Percentiles rank a stretch among this genome's conserved stretches.
These are phyloP conservation scores for Boletellus sp. DNA, from an alignment of 768 basidiomycete genomes.

Conservation along the genomic window DNA sequence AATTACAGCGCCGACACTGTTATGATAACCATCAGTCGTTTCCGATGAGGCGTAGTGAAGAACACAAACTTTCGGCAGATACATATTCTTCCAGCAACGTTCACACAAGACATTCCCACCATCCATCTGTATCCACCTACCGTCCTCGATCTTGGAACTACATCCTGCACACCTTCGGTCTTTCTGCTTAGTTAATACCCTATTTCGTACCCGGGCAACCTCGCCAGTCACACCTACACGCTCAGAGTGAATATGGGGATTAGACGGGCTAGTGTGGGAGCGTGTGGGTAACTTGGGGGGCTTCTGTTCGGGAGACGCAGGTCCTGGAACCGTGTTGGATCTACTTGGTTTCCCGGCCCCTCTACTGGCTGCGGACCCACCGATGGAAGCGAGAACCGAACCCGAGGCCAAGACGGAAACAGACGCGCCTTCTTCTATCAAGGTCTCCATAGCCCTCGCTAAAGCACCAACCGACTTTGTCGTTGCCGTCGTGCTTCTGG, in stretches of 20 bases:
- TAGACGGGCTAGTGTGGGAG: constrained; percentile 47
- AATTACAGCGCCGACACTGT: constrained; percentile 83
- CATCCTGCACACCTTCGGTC: constrained; percentile 64
- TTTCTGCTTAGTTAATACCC: constrained; percentile 33
- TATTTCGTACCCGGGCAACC: constrained; percentile 29
- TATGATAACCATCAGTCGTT: not conserved
- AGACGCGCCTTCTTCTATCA: constrained; percentile 43
- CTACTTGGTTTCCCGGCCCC: constrained; percentile 33
- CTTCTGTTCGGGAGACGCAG: constrained; percentile 42
- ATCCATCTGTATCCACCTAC: constrained; percentile 78
- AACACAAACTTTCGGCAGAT: constrained; percentile 75
- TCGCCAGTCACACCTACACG: constrained; percentile 25
- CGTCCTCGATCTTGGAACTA: constrained; percentile 65
- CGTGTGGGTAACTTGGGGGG: constrained; percentile 54
- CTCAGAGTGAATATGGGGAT: constrained; percentile 33
- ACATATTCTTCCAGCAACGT: constrained; percentile 93
- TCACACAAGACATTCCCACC: constrained; percentile 81
- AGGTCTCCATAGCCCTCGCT: constrained; percentile 49
- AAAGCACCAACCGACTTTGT: constrained; percentile 38
- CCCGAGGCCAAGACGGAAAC: constrained; percentile 34
- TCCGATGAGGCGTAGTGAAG: not conserved
- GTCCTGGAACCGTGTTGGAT: constrained; percentile 52
- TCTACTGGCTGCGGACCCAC: constrained; percentile 17
- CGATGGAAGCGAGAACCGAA: constrained; percentile 30
- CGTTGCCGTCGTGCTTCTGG: constrained; percentile 25